A percentile compares a stretch with the other conserved stretches of the same genome.
These are phyloP conservation scores for Mortierella hygrophila DNA, from an alignment of 192 early-diverging fungal genomes.

Conservation along the genomic window DNA sequence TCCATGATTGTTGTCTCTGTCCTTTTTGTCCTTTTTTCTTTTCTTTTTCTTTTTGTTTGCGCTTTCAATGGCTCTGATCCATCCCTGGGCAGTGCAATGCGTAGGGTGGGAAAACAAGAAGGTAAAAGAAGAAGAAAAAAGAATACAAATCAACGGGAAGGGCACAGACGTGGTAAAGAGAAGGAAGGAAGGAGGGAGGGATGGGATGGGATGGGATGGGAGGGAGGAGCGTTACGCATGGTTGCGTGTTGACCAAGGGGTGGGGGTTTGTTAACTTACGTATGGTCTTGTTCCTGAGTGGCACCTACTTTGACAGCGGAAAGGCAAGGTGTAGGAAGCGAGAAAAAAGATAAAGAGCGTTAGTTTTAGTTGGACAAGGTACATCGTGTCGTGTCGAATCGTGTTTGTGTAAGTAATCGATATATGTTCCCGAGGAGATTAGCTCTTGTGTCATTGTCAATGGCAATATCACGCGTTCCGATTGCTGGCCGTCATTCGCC, in stretches of 20 bases:
- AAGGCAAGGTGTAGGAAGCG: background rate
- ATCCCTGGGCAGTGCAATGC: background rate
- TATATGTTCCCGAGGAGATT: slow-evolving; percentile 2
- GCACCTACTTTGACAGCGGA: slow-evolving; percentile 21
- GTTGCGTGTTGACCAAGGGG: background rate
- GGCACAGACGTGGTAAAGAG: slow-evolving; percentile 4
- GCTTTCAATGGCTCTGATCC: background rate
- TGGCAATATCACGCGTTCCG: slow-evolving; percentile 11
- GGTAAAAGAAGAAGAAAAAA: background rate
- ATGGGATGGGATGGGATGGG: too few species aligned
- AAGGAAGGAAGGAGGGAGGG: background rate
- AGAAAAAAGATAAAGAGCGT: background rate
- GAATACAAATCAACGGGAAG: background rate
- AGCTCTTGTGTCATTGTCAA: too few species aligned
- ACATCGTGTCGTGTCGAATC: background rate
- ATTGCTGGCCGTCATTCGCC: slow-evolving; percentile 16
- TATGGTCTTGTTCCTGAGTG: slow-evolving; percentile 54
- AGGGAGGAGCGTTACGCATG: background rate
- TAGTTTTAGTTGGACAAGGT: background rate
- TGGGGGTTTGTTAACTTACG: slow-evolving; percentile 32
- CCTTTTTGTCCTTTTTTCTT: background rate
- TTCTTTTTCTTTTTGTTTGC: slow-evolving; percentile 12
- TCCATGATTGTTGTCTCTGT: slow-evolving; percentile 13
- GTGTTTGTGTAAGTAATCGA: background rate
- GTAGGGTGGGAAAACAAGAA: slow-evolving; percentile 10